These are phyloP conservation scores for Xylariaceae sp. DNA, from an alignment of 2,329 filamentous ascomycete genomes.

Conservation along the genomic window DNA sequence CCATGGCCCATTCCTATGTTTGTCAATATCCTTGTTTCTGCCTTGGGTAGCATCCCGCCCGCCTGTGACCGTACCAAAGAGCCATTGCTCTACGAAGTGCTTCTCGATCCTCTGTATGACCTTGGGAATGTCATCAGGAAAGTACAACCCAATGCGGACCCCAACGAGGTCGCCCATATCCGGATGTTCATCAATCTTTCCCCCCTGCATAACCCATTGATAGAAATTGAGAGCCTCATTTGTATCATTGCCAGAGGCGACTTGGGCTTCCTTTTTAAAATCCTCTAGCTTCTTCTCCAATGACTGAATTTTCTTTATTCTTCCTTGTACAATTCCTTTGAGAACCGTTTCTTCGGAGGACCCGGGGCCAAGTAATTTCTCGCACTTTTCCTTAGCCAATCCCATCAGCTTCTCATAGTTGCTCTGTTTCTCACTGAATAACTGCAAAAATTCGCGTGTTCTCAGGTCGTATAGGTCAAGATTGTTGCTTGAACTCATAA, in stretches of 20 bases:
- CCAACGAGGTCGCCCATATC: conserved; percentile 2
- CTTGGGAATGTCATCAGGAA: not conserved
- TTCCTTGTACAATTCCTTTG: not conserved
- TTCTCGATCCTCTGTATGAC: not conserved
- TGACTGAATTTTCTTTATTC: not conserved
- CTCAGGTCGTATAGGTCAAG: too few relatives aligned
- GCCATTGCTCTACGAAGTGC: not conserved
- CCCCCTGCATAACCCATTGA: too few relatives aligned
- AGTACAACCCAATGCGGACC: not conserved
- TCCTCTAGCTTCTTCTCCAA: not conserved
- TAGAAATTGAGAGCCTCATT: not conserved
- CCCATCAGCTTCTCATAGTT: too few relatives aligned
- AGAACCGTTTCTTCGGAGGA: too few relatives aligned
- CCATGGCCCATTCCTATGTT: not conserved
- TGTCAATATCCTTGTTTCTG: not conserved
- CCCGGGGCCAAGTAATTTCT: too few relatives aligned
- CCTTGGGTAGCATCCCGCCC: not conserved
- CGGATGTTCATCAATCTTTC: not conserved
- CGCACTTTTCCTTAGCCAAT: too few relatives aligned
- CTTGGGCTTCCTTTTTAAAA: not conserved
- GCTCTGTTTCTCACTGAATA: too few relatives aligned
- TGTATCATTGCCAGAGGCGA: too few relatives aligned
- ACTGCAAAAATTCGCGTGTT: too few relatives aligned
- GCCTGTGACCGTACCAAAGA: not conserved
- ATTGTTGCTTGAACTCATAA: too few relatives aligned